These are phyloP conservation scores for Annulohypoxylon nitens DNA, from an alignment of 495 filamentous ascomycete genomes.

Conservation along the genomic window DNA sequence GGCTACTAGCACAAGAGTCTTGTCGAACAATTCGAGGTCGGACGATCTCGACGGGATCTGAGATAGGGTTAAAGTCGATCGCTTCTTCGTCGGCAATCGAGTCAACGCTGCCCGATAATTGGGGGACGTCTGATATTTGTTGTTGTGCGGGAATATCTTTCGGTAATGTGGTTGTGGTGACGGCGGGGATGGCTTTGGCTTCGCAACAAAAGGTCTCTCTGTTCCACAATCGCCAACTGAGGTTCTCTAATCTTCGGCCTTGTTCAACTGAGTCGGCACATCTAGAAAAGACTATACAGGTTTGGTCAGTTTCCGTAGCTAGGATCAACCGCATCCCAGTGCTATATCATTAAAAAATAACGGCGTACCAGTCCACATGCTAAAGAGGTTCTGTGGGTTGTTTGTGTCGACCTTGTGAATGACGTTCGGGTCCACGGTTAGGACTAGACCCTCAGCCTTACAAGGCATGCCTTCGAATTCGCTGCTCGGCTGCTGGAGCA, in stretches of 20 bases:
- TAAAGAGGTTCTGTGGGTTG: slow-evolving; percentile 92
- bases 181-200: slow-evolving; percentile 52
- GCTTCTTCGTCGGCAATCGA: slow-evolving; percentile 82
- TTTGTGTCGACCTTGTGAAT: slow-evolving; percentile 95
- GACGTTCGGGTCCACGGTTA: slow-evolving; percentile 85
- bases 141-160: slow-evolving; percentile 60
- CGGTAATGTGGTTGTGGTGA: slow-evolving; percentile 59
- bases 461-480: slow-evolving; percentile 59
- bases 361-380: slow-evolving; percentile 91
- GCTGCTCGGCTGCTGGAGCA: slow-evolving; percentile 49
- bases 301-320: slow-evolving; percentile 38
- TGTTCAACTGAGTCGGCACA: slow-evolving; percentile 95
- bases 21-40: slow-evolving; percentile 69
- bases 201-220: slow-evolving; percentile 97
- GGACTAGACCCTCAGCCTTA: slow-evolving; percentile 71
- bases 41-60: slow-evolving; percentile 67
- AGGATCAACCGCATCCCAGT: slow-evolving; percentile 25
- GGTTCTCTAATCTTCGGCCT: slow-evolving; percentile 90
- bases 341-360: slow-evolving; percentile 56
- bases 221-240: slow-evolving; percentile 97
- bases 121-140: slow-evolving; percentile 72
- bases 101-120: slow-evolving; percentile 92
- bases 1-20: slow-evolving; percentile 67
- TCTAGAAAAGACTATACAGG: slow-evolving; percentile 88
- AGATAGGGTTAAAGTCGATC: slow-evolving; percentile 74